These are phyloP conservation scores for Tylopilus subfusipes DNA, from an alignment of 768 basidiomycete genomes.

Conservation along the genomic window DNA sequence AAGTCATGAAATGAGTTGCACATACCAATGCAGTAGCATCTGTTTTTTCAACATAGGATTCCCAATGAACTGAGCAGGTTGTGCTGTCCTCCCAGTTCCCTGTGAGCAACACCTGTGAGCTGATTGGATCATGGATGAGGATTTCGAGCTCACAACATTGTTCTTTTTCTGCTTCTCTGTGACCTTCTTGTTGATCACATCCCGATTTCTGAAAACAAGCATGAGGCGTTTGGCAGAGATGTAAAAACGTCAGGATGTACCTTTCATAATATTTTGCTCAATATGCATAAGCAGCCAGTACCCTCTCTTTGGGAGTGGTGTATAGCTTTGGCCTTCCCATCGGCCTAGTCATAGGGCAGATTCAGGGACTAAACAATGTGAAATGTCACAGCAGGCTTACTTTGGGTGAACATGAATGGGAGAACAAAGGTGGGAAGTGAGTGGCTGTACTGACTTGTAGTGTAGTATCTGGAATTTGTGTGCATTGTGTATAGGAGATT, in stretches of 20 bases:
- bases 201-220: not conserved
- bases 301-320: not conserved
- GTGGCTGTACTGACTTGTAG: too few relatives aligned
- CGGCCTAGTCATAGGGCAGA: not conserved
- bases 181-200: not conserved
- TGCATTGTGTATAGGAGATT: too few relatives aligned
- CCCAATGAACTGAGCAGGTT: not conserved
- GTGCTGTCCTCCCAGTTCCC: too few relatives aligned
- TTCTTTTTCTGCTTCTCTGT: not conserved
- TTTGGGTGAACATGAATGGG: too few relatives aligned
- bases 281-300: not conserved
- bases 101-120: too few relatives aligned
- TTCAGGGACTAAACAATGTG: too few relatives aligned
- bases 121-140: too few relatives aligned
- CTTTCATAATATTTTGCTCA: not conserved
- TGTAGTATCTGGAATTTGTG: too few relatives aligned
- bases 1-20: too few relatives aligned
- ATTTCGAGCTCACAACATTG: not conserved
- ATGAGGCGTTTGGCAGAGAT: not conserved
- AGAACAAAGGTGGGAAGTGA: too few relatives aligned
- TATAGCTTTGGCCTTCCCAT: not conserved
- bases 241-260: not conserved
- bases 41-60: not conserved
- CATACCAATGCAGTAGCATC: not conserved
- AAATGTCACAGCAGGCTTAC: too few relatives aligned